Evolutionary conservation across 1,139 yeast species (phyloP), one percentile per base, ranked within the genome.

Genomic region (Nakaseomyces delphensis): DNA sequence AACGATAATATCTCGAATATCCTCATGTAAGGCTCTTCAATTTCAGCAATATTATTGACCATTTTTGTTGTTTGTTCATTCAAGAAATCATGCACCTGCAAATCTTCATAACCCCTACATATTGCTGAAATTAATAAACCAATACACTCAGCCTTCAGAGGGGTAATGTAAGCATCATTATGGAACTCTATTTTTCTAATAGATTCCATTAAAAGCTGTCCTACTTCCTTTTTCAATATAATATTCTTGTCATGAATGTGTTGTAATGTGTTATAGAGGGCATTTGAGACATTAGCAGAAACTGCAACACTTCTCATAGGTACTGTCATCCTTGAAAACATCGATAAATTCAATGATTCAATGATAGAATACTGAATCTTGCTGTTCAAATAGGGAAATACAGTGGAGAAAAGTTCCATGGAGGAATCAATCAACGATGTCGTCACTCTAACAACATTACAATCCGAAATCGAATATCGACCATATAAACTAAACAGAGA

Each of bases 321-420:
- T 24, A 57, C 51, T 29, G 65, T 49, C 33, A 62, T 50, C 55
- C 55, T 62, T 28, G 66, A 64, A 37, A 66, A 59, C 31, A 77
- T 51, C 6, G 80, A 74, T 3, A 79, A 68, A 51, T 89, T 71
- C 48, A 91, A 65, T 47, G 82, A 87, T 51, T 89, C 97, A 38
- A 91, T 63, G 29, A 91, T 70, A 1, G 96, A 86, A 45, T 83
- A 80, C 56, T 91, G 96, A 44, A 91, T 83, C 49, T 86, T 84
- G 8, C 76, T 63, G n/a, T 89, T 76, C 52, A 91, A 73, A 47
- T 72, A 69, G 0, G 95, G 86, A 51, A 91, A 83, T 0, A 83
- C 71, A 7, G 73, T 57, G 9, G 83, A 79, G 55, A 87, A 84
- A 4, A 87, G 68, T 47, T 82, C 87, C 54, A 91, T 79, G 0